phyloP scores from a whole-genome alignment of 257 asterid species.

The Parsonsia alboflavescens region DNA sequence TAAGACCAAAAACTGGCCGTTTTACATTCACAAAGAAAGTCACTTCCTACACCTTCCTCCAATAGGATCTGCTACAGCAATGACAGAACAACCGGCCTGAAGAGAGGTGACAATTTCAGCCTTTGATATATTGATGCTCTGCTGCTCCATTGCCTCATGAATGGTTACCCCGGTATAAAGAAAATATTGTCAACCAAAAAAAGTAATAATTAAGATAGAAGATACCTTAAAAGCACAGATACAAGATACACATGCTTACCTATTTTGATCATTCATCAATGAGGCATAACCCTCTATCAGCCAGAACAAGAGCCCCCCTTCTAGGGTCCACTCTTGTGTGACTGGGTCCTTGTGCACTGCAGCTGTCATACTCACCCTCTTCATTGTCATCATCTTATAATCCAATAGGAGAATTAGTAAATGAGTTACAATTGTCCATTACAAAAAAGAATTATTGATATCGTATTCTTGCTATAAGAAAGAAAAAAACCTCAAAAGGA shows the following conservation, averaged over 20 bases:
- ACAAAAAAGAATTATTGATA: not conserved
- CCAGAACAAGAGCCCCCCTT: constrained; percentile 99
- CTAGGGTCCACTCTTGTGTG: constrained; percentile 97
- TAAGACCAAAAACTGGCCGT: not conserved
- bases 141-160: constrained; percentile 99
- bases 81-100: constrained; percentile 98
- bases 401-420: constrained; percentile 12
- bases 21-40: no score
- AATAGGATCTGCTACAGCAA: constrained; percentile 98
- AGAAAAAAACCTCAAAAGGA: constrained; percentile 51
- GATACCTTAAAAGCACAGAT: constrained; percentile 8
- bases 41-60: constrained; percentile 77
- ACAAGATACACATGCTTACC: constrained; percentile 38
- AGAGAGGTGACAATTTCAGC: constrained; percentile 98
- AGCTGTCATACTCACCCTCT: constrained; percentile 84
- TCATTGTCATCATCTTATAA: constrained; percentile 85
- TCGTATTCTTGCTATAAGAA: not conserved
- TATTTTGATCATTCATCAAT: constrained; percentile 98
- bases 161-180: constrained; percentile 73
- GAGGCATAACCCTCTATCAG: constrained; percentile 99
- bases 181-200: constrained; percentile 16
- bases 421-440: not conserved
- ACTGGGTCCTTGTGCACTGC: constrained; percentile 98
- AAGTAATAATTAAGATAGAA: not conserved
- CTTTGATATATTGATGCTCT: constrained; percentile 95